phyloP scores from a whole-genome alignment of 2,329 filamentous ascomycete species.

The Hortaea sp. region DNA sequence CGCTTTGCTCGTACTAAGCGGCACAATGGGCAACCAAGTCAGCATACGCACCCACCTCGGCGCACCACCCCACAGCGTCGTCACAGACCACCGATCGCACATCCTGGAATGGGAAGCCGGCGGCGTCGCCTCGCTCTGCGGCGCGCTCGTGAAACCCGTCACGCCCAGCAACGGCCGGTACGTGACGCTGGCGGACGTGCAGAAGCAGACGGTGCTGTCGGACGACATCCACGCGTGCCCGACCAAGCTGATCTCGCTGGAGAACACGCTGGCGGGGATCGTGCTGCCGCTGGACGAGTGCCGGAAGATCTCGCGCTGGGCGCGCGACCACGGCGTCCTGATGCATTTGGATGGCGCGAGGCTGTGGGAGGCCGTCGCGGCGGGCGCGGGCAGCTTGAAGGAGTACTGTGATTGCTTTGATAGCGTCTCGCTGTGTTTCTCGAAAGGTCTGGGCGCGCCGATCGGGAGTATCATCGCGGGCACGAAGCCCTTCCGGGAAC shows the following conservation, averaged over 20 bases:
- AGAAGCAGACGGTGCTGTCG: constrained; percentile 54
- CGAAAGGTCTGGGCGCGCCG: constrained; percentile 72
- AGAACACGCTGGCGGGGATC: constrained; percentile 75
- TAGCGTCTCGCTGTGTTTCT: constrained; percentile 67
- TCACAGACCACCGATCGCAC: constrained; percentile 72
- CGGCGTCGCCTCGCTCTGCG: constrained; percentile 60
- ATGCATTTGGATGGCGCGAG: constrained; percentile 73
- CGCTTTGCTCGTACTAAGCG: constrained; percentile 72
- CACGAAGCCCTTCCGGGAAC: constrained; percentile 48
- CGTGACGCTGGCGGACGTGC: constrained; percentile 66
- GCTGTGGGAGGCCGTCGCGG: constrained; percentile 69
- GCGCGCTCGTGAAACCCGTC: constrained; percentile 59
- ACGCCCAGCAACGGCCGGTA: constrained; percentile 61
- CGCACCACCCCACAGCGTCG: constrained; percentile 68
- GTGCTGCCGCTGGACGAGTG: constrained; percentile 68
- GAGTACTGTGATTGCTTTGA: constrained; percentile 63
- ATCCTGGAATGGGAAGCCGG: constrained; percentile 61
- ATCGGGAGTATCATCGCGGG: constrained; percentile 66
- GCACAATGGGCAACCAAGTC: constrained; percentile 91
- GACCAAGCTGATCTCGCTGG: constrained; percentile 69
- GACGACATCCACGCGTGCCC: constrained; percentile 68
- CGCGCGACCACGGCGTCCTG: constrained; percentile 48
- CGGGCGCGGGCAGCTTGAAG: constrained; percentile 55
- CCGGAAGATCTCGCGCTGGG: constrained; percentile 60
- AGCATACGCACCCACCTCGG: constrained; percentile 66